Conservation (phyloP, 2,329 filamentous ascomycete species). For the Nemania abortiva region DNA sequence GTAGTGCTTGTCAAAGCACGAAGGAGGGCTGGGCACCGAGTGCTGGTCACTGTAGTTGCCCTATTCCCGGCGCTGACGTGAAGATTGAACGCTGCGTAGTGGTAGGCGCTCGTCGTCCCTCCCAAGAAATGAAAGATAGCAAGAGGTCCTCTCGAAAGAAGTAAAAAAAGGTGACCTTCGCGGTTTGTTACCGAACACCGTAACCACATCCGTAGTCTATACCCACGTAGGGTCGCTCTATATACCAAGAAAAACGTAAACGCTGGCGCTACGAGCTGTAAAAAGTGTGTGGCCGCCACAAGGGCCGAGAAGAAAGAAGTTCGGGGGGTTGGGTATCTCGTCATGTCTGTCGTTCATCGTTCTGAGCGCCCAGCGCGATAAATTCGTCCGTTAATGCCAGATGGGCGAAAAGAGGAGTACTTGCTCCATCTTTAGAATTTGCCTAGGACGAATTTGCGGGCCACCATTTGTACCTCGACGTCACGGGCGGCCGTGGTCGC, state of each 20-base stretch:
- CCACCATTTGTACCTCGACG: slow-evolving; percentile 43
- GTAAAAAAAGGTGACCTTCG: slow-evolving; percentile 1
- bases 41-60: slow-evolving; percentile 10
- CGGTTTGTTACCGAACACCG: slow-evolving; percentile 5
- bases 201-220: slow-evolving; percentile 31
- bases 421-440: slow-evolving; percentile 46
- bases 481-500: slow-evolving; percentile 42
- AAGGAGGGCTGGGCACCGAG: slow-evolving; percentile 4
- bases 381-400: slow-evolving; percentile 35
- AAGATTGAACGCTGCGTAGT: slow-evolving; percentile 2
- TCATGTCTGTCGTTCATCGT: slow-evolving; percentile 46
- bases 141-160: background rate
- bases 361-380: slow-evolving; percentile 48
- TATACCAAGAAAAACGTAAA: slow-evolving; percentile 31
- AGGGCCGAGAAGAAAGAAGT: slow-evolving; percentile 25
- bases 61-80: slow-evolving; percentile 17
- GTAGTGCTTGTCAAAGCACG: slow-evolving; percentile 4
- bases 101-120: background rate
- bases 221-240: slow-evolving; percentile 22
- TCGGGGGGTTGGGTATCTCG: slow-evolving; percentile 44
- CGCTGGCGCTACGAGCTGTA: slow-evolving; percentile 19
- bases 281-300: slow-evolving; percentile 17
- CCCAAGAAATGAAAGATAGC: background rate
- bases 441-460: slow-evolving; percentile 53
- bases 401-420: slow-evolving; percentile 24